Evolutionary conservation across 257 asterid species (phyloP), one percentile per base, ranked within the genome.

Genomic region (Lithospermum erythrorhizon): DNA sequence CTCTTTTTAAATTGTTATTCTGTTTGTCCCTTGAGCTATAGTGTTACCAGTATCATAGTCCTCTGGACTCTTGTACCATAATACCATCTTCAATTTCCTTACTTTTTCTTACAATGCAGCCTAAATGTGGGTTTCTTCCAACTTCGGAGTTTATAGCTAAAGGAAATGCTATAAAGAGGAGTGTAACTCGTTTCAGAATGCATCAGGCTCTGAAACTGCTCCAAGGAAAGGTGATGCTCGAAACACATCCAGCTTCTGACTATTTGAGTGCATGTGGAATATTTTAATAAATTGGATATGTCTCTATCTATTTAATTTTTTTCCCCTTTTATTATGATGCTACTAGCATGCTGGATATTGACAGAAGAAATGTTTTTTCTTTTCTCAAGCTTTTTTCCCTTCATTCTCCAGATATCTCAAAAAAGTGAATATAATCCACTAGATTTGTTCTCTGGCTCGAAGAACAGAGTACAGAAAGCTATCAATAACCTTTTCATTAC

Each of bases 81-180:
- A 37, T n/a, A 35, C 53, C 55, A n/a, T 63, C 60, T 60, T 55
- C 52, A 54, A 53, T 68, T 48, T 65, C 19, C 21, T 53, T 60
- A 68, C 57, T 55, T 54, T 64, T 65, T 73, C 61, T 66, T 53
- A 61, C 59, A 68, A 58, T 55, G 78, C 86, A 90, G 99, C 99
- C 99, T 58, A 93, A 93, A 75, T 76, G 90, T 61, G 97, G 97
- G 68, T 84, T 84, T 67, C 87, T 89, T 78, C 94, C 99, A 3
- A 53, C 30, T 49, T 84, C 99, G 22, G 79, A 89, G 72, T 93
- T 79, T 68, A 89, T 93, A 48, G 73, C 81, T 9, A 83, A 83
- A 73, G 82, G 72, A 66, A 86, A 83, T 72, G 86, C 78, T 2
- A 72, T 86, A 10, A 86, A 93, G 79, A 86, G 65, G 78, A 84